phyloP scores from a whole-genome alignment of 1,284 basidiomycete species.

The Pascua guehoae region DNA sequence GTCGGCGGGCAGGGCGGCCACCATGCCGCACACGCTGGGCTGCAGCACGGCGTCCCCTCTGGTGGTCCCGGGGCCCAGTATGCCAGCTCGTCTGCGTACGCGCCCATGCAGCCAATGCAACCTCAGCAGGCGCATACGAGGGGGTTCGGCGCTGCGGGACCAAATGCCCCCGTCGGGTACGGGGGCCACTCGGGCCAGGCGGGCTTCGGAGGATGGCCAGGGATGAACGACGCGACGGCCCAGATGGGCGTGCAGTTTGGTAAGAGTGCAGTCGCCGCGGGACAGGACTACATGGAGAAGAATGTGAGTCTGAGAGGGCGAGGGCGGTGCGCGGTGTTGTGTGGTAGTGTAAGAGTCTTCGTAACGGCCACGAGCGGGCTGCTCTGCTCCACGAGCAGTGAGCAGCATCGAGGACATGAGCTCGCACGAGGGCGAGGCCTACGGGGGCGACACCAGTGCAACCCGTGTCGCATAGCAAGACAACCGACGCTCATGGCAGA shows the following conservation, averaged over 20 bases:
- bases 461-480: background rate
- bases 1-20: constrained; percentile 25
- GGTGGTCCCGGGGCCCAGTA: constrained; percentile 11
- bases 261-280: constrained; percentile 83
- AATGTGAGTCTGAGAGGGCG: constrained; percentile 61
- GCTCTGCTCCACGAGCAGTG: no score
- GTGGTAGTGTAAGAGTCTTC: no score
- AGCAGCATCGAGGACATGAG: no score
- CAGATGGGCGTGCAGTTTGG: constrained; percentile 97
- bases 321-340: background rate
- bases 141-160: constrained; percentile 7
- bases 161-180: constrained; percentile 17
- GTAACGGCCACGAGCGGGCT: no score
- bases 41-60: constrained; percentile 23
- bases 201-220: constrained; percentile 33
- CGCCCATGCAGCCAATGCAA: background rate
- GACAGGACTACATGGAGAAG: constrained; percentile 92
- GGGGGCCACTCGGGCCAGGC: constrained; percentile 4
- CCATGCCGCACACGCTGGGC: constrained; percentile 19
- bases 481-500: constrained; percentile 52
- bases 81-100: constrained; percentile 3
- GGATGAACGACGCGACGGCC: constrained; percentile 85
- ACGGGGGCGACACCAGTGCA: no score
- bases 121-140: background rate
- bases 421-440: no score